Percentiles rank a stretch among this genome's conserved stretches.
Conservation (phyloP, 106 monocot species). For the Allium sativum region DNA sequence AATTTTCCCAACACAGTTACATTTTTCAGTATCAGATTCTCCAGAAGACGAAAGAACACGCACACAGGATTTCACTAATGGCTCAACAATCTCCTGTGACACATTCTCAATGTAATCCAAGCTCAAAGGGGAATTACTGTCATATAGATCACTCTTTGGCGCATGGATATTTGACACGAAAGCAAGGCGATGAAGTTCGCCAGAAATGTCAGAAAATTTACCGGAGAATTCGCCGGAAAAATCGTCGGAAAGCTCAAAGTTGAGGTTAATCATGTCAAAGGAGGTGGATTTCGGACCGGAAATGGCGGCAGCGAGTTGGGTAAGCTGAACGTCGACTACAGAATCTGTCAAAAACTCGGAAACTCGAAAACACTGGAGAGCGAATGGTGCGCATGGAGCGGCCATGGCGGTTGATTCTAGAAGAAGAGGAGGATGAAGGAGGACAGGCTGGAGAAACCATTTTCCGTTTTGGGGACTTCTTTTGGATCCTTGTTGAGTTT, state of each 20-base stretch:
- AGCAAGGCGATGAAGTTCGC: constrained; percentile 52
- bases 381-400: constrained; percentile 73
- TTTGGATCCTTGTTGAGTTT: not conserved
- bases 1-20: constrained; percentile 33
- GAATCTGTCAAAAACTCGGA: constrained; percentile 53
- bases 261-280: constrained; percentile 20
- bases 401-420: constrained; percentile 21
- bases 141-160: not conserved
- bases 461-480: not conserved
- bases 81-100: constrained; percentile 36
- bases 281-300: constrained; percentile 11
- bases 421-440: constrained; percentile 22
- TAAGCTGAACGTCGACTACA: constrained; percentile 38
- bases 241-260: constrained; percentile 51
- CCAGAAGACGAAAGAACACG: constrained; percentile 15
- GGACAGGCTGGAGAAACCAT: constrained; percentile 54
- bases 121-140: not conserved
- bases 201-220: constrained; percentile 44
- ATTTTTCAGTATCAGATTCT: constrained; percentile 21
- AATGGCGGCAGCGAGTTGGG: constrained; percentile 32
- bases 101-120: constrained; percentile 14
- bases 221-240: constrained; percentile 48
- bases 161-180: not conserved
- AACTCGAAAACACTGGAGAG: constrained; percentile 11
- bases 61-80: constrained; percentile 41